phyloP scores from a whole-genome alignment of 768 basidiomycete genomes.

The Trametes coccinea region DNA sequence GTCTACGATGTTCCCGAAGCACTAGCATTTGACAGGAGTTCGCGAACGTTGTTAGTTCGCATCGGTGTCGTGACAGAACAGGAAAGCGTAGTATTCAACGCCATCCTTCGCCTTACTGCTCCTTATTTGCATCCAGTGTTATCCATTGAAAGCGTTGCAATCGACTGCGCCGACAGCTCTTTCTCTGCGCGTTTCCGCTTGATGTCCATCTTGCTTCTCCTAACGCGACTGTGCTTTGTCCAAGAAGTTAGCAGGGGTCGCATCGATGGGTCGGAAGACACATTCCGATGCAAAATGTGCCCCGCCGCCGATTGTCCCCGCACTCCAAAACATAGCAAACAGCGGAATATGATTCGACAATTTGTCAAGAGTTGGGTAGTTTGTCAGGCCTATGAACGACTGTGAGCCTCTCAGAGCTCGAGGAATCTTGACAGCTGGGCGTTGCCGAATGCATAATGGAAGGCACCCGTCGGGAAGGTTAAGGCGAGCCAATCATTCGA shows the following conservation, averaged over 20 bases:
- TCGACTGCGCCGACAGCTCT: too few relatives aligned
- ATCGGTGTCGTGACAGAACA: neutral
- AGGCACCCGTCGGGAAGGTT: neutral
- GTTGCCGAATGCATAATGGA: neutral
- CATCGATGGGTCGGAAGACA: neutral
- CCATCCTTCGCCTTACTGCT: too few relatives aligned
- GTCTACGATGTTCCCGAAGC: too few relatives aligned
- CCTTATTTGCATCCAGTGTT: too few relatives aligned
- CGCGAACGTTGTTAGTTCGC: neutral
- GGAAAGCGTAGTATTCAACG: neutral
- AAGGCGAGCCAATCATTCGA: slow-evolving; percentile 1
- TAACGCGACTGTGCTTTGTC: too few relatives aligned
- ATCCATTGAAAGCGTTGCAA: too few relatives aligned
- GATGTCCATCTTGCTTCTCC: too few relatives aligned
- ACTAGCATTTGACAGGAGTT: neutral
- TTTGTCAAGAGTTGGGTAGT: neutral
- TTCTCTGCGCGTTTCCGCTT: too few relatives aligned
- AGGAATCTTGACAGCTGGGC: neutral
- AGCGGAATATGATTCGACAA: neutral
- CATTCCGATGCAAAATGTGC: neutral
- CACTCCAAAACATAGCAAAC: neutral
- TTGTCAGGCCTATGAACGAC: too few relatives aligned
- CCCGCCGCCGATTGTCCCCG: neutral
- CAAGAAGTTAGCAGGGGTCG: neutral
- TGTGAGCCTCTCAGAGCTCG: neutral